Evolutionary conservation across 75 land plant genomes (phyloP).

Genomic region (Sequoia sempervirens): DNA sequence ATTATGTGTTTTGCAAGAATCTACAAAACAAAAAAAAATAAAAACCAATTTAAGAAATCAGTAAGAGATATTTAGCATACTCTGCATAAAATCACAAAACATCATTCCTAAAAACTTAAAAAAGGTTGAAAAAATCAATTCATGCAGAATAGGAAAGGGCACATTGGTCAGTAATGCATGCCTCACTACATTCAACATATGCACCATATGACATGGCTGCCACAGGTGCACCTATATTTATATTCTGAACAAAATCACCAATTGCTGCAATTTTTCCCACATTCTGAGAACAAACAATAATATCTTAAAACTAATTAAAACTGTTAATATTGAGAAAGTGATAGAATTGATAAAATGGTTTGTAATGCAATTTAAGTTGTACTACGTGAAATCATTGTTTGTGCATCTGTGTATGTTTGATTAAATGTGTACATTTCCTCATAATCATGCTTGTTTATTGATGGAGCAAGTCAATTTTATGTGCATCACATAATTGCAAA

Average conservation of each 20-base stretch:
- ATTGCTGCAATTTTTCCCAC: slow-evolving; percentile 85
- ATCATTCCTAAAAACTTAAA: background rate
- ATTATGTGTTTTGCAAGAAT: too few relatives aligned
- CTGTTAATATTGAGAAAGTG: background rate
- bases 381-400: too few relatives aligned
- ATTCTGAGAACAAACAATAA: slow-evolving; percentile 48
- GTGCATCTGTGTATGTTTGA: background rate
- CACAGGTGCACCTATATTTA: slow-evolving; percentile 77
- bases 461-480: background rate
- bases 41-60: too few relatives aligned
- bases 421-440: background rate
- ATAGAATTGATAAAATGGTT: too few relatives aligned
- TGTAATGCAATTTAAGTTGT: too few relatives aligned
- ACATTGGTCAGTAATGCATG: slow-evolving; percentile 11
- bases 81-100: background rate
- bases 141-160: background rate
- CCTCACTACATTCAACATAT: slow-evolving; percentile 67
- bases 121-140: background rate
- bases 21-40: too few relatives aligned
- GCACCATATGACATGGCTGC: too few relatives aligned
- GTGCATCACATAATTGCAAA: background rate
- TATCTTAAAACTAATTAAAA: background rate
- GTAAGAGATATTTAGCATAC: too few relatives aligned
- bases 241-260: slow-evolving; percentile 57
- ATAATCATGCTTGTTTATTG: background rate